These are phyloP conservation scores for Paramecium sexaurelia DNA, from an alignment of 73 alveolate genomes.

Conservation along the genomic window DNA sequence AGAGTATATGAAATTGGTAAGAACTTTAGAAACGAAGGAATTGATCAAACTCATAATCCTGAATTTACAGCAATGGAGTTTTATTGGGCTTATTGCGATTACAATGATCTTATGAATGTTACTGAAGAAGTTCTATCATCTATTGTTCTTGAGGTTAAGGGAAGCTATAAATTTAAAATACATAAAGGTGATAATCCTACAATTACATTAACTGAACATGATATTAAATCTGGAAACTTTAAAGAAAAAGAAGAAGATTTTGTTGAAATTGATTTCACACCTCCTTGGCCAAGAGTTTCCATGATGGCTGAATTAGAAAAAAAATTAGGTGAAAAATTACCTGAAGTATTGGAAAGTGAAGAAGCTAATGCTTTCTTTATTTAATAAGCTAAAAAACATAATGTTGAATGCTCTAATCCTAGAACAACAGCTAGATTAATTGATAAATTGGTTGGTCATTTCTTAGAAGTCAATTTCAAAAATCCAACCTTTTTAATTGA, in stretches of 20 bases:
- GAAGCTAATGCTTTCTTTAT: constrained; percentile 90
- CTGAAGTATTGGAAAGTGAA: constrained; percentile 86
- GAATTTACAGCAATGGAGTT: constrained; percentile 99
- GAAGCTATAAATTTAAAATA: constrained; percentile 91
- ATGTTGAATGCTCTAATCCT: constrained; percentile 89
- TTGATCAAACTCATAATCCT: constrained; percentile 99
- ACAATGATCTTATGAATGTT: constrained; percentile 96
- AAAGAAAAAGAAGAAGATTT: constrained; percentile 77
- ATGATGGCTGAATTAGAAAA: constrained; percentile 94
- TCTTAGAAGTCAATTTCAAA: constrained; percentile 94
- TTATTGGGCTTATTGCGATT: constrained; percentile 99
- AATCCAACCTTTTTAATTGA: constrained; percentile 98
- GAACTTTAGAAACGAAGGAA: constrained; percentile 99
- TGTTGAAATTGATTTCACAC: constrained; percentile 94
- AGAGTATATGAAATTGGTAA: constrained; percentile 99
- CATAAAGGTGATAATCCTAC: constrained; percentile 90
- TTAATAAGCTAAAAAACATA: constrained; percentile 81
- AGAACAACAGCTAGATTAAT: constrained; percentile 89
- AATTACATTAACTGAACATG: constrained; percentile 55
- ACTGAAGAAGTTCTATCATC: constrained; percentile 94
- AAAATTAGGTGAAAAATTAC: constrained; percentile 79
- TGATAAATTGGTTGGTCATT: constrained; percentile 96
- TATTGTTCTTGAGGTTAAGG: constrained; percentile 90
- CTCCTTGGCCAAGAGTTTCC: constrained; percentile 96
- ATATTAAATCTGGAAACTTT: constrained; percentile 47